phyloP scores from a whole-genome alignment of 73 alveolate species.

The Uronychia binucleata region DNA sequence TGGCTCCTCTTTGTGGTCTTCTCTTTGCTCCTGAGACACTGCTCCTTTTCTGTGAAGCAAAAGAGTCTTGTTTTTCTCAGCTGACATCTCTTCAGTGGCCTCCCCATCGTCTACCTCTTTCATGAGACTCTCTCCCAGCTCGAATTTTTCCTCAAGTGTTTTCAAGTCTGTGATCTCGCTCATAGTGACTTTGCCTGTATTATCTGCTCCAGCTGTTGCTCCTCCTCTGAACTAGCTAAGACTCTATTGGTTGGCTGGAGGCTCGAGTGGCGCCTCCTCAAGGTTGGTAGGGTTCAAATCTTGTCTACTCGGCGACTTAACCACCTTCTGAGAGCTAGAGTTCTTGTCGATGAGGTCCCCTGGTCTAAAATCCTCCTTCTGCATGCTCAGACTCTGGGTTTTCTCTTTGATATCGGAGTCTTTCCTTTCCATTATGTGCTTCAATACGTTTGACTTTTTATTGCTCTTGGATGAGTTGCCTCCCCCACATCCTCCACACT shows the following conservation, averaged over 20 bases:
- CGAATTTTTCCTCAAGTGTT: not conserved
- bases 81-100: not conserved
- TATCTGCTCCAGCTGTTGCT: not conserved
- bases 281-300: too few species aligned
- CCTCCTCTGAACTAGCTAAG: too few species aligned
- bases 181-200: not conserved
- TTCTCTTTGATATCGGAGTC: not conserved
- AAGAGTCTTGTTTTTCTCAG: not conserved
- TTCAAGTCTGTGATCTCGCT: not conserved
- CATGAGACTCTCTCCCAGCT: not conserved
- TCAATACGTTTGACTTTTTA: not conserved
- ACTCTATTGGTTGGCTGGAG: too few species aligned
- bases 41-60: not conserved
- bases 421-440: not conserved
- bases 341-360: too few species aligned
- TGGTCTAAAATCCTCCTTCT: not conserved
- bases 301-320: too few species aligned
- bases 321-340: too few species aligned
- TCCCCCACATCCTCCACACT: too few species aligned
- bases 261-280: too few species aligned
- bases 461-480: not conserved
- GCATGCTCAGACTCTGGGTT: not conserved
- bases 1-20: not conserved
- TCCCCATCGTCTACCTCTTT: not conserved
- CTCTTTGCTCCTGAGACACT: not conserved